Evolutionary conservation across 2,329 filamentous ascomycete species (phyloP), one percentile per base, ranked within the genome.

Genomic region (Aspergillus tubingensis): DNA sequence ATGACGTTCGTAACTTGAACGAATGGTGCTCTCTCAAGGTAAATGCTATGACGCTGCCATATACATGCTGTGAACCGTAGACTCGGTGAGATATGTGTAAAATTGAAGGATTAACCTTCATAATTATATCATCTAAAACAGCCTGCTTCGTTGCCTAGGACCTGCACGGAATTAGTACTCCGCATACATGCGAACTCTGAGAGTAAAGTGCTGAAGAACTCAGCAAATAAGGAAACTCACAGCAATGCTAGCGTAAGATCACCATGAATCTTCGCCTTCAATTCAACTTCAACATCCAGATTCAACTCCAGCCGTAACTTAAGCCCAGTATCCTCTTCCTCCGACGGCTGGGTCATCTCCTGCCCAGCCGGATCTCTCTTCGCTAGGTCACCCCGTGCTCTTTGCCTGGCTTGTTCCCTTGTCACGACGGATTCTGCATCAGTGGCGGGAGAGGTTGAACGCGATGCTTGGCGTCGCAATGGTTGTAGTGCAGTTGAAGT

Each of bases 221-320:
- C 0, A 43, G 4, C 15, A 36, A 6, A 13, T 25, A 27, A 5
- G 10, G 25, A 6, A 10, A 87, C 86, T 82, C 83, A 91, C 89
- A 90, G 86, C 71, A 95, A 82, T 65, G 88, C 89, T 66, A 95
- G 77, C 39, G 91, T 92, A 65, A 96, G 78, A 79, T 96, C 91
- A 71, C 92, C 92, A 69, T 92, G 88, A 66, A 95, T 92, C 76
- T 88, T 88, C 23, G 91, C 91, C 82, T 94, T 95, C 63, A 95
- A 83, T 69, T 92, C 89, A 63, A 95, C 91, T 76, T 95, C 91
- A 56, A 95, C 84, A 67, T 95, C 91, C 57, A 95, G 81, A 76
- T 93, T 92, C 59, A 92, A 80, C 71, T 93, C 91, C 25, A 95
- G 79, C 44, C 87, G 85, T 72, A 93, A 77, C 74, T 88, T 88